Conservation (phyloP, 306 rosid genomes). For the Quercus suber region DNA sequence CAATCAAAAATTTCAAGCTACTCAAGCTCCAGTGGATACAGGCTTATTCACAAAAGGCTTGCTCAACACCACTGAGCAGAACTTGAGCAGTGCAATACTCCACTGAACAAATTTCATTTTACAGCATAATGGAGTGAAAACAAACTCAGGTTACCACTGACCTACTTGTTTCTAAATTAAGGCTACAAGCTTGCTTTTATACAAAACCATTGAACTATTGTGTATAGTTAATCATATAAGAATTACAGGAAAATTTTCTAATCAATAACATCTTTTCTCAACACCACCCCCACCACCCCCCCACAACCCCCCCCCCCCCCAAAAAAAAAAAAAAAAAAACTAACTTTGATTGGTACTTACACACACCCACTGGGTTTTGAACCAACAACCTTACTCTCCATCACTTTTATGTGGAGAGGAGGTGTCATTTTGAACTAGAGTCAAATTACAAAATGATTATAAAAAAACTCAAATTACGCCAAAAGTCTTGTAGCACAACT, state of each 20-base stretch:
- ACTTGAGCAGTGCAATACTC: background rate
- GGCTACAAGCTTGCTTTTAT: background rate
- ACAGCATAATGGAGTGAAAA: background rate
- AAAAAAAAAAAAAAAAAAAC: background rate
- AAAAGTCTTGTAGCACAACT: no score
- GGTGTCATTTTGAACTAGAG: background rate
- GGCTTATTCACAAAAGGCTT: background rate
- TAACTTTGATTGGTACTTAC: background rate
- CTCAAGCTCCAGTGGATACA: background rate
- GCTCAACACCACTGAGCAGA: background rate
- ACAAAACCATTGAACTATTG: background rate
- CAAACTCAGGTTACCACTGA: background rate
- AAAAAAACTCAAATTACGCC: no score
- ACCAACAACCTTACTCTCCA: no score
- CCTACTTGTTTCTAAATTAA: background rate
- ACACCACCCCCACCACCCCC: accelerated
- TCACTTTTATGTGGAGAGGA: no score
- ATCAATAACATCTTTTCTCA: background rate
- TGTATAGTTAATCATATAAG: background rate
- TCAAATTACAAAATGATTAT: background rate
- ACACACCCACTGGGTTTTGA: no score
- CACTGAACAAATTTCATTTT: background rate
- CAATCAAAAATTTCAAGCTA: background rate
- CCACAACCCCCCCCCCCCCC: no score
- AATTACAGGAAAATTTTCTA: background rate